Evolutionary conservation across 768 basidiomycete genomes (phyloP), one percentile per base, ranked within the genome.

Genomic region (Steccherinum ochraceum): DNA sequence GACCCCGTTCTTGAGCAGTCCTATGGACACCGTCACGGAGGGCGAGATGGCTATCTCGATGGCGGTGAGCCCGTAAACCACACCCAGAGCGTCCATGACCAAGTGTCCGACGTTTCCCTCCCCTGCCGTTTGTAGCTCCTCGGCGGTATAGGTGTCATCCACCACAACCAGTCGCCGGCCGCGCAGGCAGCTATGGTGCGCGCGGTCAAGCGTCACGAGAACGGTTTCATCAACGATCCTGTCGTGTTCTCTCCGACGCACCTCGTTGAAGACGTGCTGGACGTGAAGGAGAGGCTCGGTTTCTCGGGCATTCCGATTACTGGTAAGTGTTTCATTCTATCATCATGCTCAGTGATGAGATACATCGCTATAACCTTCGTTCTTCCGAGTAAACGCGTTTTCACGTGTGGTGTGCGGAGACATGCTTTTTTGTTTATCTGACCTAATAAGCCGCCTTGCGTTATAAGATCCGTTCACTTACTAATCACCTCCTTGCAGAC

Each of bases 21-120:
- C 96, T 13, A 99, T 99, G 96, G 96, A 99, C 73, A 99, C 96
- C 42, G 96, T 98, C 59, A 98, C 96, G 1, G 96, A 97, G 70
- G 82, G 79, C 49, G 83, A 90, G 53, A 95, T 94, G 90, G 92
- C 91, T 24, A 92, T 95, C 64, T 74, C 85, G 46, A 83, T 95
- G 78, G 92, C 93, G 69, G 90, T 93, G 67, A 72, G 86, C 69
- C 50, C 57, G 20, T 51, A 12, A 51, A 26, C 35, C 43, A n/a
- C 47, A 43, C 42, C 24, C 47, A 24, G 23, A 44, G 26, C 45
- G 27, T 52, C 41, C 5, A n/a, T 43, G 41, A 23, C 52, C 48
- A 44, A 51, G 48, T 58, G 53, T 56, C 56, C 60, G 48, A 61
- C 52, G 48, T 5, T 45, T 44, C n/a, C n/a, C n/a, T n/a, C n/a